Evolutionary conservation across 805 yeast species (phyloP), one percentile per base, ranked within the genome.

Genomic region (Blastobotrys parvus): DNA sequence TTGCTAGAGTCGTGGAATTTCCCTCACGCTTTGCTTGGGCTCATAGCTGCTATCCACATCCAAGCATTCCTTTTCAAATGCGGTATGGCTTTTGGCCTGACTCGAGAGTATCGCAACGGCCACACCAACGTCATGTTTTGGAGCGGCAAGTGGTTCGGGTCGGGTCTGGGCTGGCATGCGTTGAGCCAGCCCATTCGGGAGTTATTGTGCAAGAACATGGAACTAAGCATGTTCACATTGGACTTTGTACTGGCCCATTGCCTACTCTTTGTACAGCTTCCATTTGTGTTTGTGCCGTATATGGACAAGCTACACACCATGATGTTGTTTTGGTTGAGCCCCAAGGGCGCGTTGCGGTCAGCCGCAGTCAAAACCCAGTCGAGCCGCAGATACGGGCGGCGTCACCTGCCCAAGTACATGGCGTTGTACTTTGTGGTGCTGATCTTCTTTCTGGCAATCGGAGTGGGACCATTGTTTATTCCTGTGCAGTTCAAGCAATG

Each of bases 311-410:
- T 88, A 84, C 97, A 89, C 64, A 83, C 95, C 27, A 75, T 85
- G 55, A 83, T 88, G 89, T 72, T 89, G 64, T 83, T 89, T 76
- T 89, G 97, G 97, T 77, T 89, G 67, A 82, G 82, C 63, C 97
- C 96, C 51, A 73, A 85, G 46, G 76, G 84, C 66, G 85, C 80
- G 67, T 82, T 81, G 56, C 80, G 88, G 70, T 85, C 94, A 48
- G 94, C 94, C 54, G 80, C 84, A 58, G 78, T 80, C 60, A 79
- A 92, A n/a, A 70, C 82, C 68, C 82, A 81, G 60, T 92, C 82
- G 65, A 82, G 87, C 29, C 75, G 42, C 3, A 38, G 75, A 67
- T 38, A 42, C 8, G 80, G 94, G 67, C 81, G 79, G 78, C 77
- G 92, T 71, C 82, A 84, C 87, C 84, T 85, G 33, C 80, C 82